Percentiles rank a stretch among this genome's conserved stretches.
Evolutionary conservation across 2,329 filamentous ascomycete genomes (phyloP).

Genomic region (Eutypa lata): DNA sequence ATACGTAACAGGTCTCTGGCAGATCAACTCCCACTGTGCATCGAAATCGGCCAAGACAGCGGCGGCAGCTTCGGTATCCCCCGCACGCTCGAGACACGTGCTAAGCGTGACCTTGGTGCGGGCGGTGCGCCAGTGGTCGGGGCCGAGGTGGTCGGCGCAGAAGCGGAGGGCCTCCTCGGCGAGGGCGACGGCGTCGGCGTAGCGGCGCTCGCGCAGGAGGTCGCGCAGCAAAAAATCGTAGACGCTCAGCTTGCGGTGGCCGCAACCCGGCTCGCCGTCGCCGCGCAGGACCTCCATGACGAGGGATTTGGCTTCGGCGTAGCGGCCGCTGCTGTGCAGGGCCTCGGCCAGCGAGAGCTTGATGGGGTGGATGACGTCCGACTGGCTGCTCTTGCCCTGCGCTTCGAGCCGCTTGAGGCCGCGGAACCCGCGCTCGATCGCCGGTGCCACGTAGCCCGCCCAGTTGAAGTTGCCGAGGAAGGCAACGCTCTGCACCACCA

Average conservation of each 20-base stretch:
- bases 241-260: not conserved
- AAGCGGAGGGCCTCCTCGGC: slow-evolving; percentile 6
- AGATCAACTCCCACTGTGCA: slow-evolving; percentile 10
- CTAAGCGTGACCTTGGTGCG: slow-evolving; percentile 11
- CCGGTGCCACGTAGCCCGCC: not conserved
- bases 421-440: slow-evolving; percentile 6
- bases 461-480: not conserved
- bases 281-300: not conserved
- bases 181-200: slow-evolving; percentile 10
- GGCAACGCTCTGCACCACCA: not conserved
- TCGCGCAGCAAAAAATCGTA: not conserved
- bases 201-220: not conserved
- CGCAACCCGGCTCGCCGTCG: not conserved
- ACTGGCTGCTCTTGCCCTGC: slow-evolving; percentile 3
- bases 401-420: slow-evolving; percentile 6
- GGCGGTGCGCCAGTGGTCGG: slow-evolving; percentile 12
- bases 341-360: slow-evolving; percentile 3
- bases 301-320: not conserved
- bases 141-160: slow-evolving; percentile 10
- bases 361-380: not conserved
- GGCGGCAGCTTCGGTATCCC: slow-evolving; percentile 6
- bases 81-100: slow-evolving; percentile 5
- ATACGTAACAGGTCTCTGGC: not conserved
- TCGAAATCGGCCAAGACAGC: slow-evolving; percentile 10
- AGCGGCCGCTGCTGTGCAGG: slow-evolving; percentile 1